These are phyloP conservation scores for Pseudonectria buxi DNA, from an alignment of 2,329 filamentous ascomycete species.

Conservation along the genomic window DNA sequence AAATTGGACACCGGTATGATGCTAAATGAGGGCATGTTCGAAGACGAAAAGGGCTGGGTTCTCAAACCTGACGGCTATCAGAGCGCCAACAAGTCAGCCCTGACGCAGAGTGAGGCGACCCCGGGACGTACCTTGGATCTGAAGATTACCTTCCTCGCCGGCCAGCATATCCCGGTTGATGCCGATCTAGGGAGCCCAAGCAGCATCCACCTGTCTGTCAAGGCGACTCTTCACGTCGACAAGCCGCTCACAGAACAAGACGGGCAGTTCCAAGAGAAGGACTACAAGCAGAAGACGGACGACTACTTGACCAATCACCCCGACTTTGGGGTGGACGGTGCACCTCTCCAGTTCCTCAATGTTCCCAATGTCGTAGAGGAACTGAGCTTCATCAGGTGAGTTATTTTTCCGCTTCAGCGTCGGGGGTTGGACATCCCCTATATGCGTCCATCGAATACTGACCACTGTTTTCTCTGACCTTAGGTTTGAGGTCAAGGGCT, in stretches of 20 bases:
- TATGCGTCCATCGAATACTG: neutral
- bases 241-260: conserved; percentile 34
- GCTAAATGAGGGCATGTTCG: conserved; percentile 97
- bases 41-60: conserved; percentile 75
- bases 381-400: conserved; percentile 68
- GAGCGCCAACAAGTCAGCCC: conserved; percentile 33
- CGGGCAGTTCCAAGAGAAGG: conserved; percentile 37
- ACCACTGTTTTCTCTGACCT: too few species aligned
- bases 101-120: conserved; percentile 39
- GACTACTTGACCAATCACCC: conserved; percentile 53
- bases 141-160: conserved; percentile 66
- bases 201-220: conserved; percentile 62
- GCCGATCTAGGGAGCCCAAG: conserved; percentile 24
- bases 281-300: conserved; percentile 55
- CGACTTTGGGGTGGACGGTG: conserved; percentile 49
- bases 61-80: conserved; percentile 75
- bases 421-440: neutral
- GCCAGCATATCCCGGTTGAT: conserved; percentile 54
- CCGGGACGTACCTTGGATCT: conserved; percentile 55
- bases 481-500: conserved; percentile 49
- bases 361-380: conserved; percentile 57
- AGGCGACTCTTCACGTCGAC: conserved; percentile 75
- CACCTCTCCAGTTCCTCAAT: conserved; percentile 51
- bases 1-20: conserved; percentile 91
- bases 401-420: neutral